phyloP scores from a whole-genome alignment of 441 rosid species.

The Capsella rubella region DNA sequence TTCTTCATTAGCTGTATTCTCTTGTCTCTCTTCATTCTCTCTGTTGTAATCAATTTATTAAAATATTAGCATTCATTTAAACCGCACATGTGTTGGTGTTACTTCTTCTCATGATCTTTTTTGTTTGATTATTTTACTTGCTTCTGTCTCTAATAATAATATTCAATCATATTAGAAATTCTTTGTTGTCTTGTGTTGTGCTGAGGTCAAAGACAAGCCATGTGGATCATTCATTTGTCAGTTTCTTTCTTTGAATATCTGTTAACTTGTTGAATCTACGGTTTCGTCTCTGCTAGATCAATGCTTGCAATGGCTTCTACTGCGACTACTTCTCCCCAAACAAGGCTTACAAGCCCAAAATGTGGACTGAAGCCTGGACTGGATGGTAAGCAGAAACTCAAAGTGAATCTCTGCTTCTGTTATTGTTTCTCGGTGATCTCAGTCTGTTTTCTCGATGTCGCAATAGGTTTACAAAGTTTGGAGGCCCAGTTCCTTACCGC shows the following conservation, averaged over 20 bases:
- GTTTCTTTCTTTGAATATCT: conserved; percentile 28
- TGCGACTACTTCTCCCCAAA: conserved; percentile 95
- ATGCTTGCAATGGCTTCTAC: conserved; percentile 97
- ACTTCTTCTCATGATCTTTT: conserved; percentile 33
- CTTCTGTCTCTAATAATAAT: conserved; percentile 19
- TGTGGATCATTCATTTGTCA: conserved; percentile 24
- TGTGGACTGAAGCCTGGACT: conserved; percentile 99
- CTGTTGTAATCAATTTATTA: conserved; percentile 25
- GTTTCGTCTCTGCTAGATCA: conserved; percentile 60
- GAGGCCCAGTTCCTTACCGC: conserved; percentile 93
- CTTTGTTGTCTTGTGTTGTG: conserved; percentile 32
- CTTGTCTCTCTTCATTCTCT: conserved; percentile 28
- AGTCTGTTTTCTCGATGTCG: conserved; percentile 9
- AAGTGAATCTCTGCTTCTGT: neutral
- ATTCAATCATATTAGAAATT: conserved; percentile 28
- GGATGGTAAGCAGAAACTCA: conserved; percentile 71
- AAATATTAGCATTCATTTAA: conserved; percentile 27
- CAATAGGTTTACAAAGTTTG: conserved; percentile 90
- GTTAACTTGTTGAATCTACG: conserved; percentile 21
- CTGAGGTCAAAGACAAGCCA: conserved; percentile 30
- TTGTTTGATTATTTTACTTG: conserved; percentile 17
- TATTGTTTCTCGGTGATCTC: conserved; percentile 19
- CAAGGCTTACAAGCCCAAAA: conserved; percentile 91
- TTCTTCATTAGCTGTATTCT: conserved; percentile 36
- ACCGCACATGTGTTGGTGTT: conserved; percentile 39